Conservation (phyloP, 495 filamentous ascomycete genomes). For the Neurospora africana region DNA sequence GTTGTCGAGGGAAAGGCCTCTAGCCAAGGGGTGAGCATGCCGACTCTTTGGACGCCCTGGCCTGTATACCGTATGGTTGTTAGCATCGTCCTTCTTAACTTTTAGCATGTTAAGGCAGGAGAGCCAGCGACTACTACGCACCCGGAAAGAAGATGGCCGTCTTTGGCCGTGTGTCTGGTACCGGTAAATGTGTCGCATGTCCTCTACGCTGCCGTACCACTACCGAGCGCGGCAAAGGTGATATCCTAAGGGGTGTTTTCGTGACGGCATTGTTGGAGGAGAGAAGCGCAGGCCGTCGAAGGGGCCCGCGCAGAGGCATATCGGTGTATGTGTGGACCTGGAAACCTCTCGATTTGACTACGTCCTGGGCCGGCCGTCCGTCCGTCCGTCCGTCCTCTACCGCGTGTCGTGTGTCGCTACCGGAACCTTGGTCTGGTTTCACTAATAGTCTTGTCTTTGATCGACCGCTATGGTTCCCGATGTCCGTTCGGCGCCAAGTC, state of each 20-base stretch:
- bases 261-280: not conserved
- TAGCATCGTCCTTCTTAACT: constrained; percentile 2
- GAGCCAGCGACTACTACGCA: constrained; percentile 25
- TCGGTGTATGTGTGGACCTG: not conserved
- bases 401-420: not conserved
- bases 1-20: constrained; percentile 71
- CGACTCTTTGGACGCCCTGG: constrained; percentile 88
- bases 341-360: not conserved
- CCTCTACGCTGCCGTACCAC: not conserved
- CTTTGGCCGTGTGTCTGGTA: constrained; percentile 35
- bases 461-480: not conserved
- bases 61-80: constrained; percentile 37
- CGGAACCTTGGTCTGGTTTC: not conserved
- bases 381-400: not conserved
- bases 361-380: not conserved
- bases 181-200: not conserved
- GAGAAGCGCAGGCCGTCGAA: not conserved
- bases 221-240: not conserved
- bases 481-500: not conserved
- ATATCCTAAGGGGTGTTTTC: not conserved
- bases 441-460: not conserved
- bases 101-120: not conserved
- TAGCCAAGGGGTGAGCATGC: constrained; percentile 81
- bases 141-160: constrained; percentile 82
- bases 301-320: not conserved